A percentile compares a stretch with the other conserved stretches of the same genome.
Conservation (phyloP, 2,329 filamentous ascomycete species). For the Penicillium hesseltinei region DNA sequence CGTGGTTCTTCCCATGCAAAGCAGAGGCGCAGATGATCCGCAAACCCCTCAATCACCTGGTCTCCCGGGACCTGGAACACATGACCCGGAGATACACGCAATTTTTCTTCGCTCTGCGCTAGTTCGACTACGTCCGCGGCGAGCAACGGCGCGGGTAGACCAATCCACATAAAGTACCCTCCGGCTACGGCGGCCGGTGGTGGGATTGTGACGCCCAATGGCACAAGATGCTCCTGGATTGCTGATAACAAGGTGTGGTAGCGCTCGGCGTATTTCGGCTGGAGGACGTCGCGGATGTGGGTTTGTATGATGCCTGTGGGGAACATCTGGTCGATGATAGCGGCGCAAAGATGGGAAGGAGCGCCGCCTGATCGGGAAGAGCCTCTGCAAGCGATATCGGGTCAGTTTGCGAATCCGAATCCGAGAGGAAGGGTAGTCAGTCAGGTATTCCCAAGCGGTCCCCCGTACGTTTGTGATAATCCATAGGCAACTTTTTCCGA, state of each 20-base stretch:
- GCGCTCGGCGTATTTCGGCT: slow-evolving; percentile 55
- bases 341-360: slow-evolving; percentile 59
- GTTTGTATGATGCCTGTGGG: slow-evolving; percentile 51
- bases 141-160: slow-evolving; percentile 55
- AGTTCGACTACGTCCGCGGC: slow-evolving; percentile 56
- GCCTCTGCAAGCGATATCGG: slow-evolving; percentile 42
- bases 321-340: slow-evolving; percentile 56
- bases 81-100: slow-evolving; percentile 66
- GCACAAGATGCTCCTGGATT: slow-evolving; percentile 59
- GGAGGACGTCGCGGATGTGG: slow-evolving; percentile 54
- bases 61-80: slow-evolving; percentile 68
- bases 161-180: slow-evolving; percentile 84
- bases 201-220: slow-evolving; percentile 56
- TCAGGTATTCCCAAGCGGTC: slow-evolving; percentile 7
- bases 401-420: slow-evolving; percentile 12
- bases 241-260: slow-evolving; percentile 58
- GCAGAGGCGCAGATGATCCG: slow-evolving; percentile 62
- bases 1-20: slow-evolving; percentile 71
- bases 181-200: slow-evolving; percentile 56
- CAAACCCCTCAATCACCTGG: slow-evolving; percentile 55
- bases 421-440: background rate
- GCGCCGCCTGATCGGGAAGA: slow-evolving; percentile 59
- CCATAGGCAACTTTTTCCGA: slow-evolving; percentile 60
- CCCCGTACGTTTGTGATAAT: slow-evolving; percentile 57
- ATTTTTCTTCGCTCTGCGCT: slow-evolving; percentile 61